A percentile compares a stretch with the other conserved stretches of the same genome.
Conservation (phyloP, 2,329 filamentous ascomycete genomes). For the Talaromyces sp. region DNA sequence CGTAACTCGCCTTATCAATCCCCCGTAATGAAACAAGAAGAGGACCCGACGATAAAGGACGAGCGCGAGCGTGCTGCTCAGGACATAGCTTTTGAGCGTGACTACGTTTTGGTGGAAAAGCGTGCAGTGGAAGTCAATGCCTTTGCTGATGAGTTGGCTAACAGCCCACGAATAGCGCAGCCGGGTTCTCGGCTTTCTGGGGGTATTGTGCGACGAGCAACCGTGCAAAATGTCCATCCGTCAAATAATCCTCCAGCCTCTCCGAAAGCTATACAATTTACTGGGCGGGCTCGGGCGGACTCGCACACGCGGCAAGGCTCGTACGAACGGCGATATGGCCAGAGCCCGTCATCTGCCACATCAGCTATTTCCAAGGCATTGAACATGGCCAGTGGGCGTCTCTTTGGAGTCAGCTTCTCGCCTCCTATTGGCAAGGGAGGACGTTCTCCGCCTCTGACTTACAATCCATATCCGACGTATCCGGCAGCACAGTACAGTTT, state of each 20-base stretch:
- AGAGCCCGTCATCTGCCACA: conserved; percentile 71
- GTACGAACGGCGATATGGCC: conserved; percentile 75
- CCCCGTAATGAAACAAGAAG: conserved; percentile 43
- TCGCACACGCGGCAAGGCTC: conserved; percentile 71
- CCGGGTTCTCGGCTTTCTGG: conserved; percentile 55
- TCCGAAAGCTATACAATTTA: conserved; percentile 72
- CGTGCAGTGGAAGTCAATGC: conserved; percentile 94
- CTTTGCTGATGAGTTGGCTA: conserved; percentile 89
- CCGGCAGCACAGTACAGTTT: conserved; percentile 70
- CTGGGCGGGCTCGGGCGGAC: conserved; percentile 61
- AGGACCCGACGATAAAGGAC: conserved; percentile 25
- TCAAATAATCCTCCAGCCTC: conserved; percentile 60
- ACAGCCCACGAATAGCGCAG: conserved; percentile 62
- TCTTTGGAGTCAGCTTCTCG: conserved; percentile 51
- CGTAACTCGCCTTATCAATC: conserved; percentile 25
- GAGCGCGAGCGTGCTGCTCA: conserved; percentile 68
- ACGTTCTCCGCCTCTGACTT: conserved; percentile 45
- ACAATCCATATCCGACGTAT: conserved; percentile 78
- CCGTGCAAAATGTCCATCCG: conserved; percentile 69
- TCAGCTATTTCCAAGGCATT: conserved; percentile 94
- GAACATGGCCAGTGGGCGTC: conserved; percentile 75
- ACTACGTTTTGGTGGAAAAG: conserved; percentile 96
- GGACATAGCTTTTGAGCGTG: conserved; percentile 84
- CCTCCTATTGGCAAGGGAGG: conserved; percentile 48
- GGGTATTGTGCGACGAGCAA: conserved; percentile 69